Conservation (phyloP, 2,329 filamentous ascomycete genomes). For the Colletotrichum incanum region DNA sequence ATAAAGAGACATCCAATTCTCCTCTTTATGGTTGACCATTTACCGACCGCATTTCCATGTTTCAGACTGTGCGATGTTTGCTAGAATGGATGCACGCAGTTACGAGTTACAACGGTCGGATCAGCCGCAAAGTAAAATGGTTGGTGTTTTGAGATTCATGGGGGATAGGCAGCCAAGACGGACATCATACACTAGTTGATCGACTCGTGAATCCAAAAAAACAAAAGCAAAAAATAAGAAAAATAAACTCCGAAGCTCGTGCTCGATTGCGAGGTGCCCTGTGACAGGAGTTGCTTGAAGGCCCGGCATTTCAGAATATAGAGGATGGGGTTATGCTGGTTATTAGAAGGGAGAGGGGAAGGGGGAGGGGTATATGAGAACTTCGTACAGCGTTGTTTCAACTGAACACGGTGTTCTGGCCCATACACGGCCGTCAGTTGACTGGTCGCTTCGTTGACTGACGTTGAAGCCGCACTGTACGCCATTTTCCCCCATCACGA, state of each 20-base stretch:
- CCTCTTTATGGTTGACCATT: constrained; percentile 5
- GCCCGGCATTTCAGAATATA: background rate
- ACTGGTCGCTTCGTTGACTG: background rate
- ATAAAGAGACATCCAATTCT: constrained; percentile 21
- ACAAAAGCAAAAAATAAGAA: background rate
- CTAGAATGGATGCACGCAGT: background rate
- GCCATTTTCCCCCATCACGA: background rate
- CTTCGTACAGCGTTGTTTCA: background rate
- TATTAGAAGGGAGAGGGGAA: background rate
- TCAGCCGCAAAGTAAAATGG: background rate
- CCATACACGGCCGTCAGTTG: background rate
- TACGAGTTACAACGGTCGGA: too few relatives aligned
- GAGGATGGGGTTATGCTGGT: background rate
- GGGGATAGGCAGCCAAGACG: constrained; percentile 3
- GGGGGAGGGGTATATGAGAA: background rate
- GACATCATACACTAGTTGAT: constrained; percentile 25
- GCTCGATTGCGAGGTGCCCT: constrained; percentile 6
- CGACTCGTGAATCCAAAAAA: constrained; percentile 13
- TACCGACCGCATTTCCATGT: background rate
- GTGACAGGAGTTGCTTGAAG: constrained; percentile 22
- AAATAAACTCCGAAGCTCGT: constrained; percentile 12
- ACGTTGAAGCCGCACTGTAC: background rate
- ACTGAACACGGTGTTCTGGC: background rate
- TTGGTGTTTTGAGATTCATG: background rate
- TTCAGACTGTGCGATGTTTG: background rate